Evolutionary conservation across 805 yeast species (phyloP), one percentile per base, ranked within the genome.

Genomic region (Torulaspora franciscae): DNA sequence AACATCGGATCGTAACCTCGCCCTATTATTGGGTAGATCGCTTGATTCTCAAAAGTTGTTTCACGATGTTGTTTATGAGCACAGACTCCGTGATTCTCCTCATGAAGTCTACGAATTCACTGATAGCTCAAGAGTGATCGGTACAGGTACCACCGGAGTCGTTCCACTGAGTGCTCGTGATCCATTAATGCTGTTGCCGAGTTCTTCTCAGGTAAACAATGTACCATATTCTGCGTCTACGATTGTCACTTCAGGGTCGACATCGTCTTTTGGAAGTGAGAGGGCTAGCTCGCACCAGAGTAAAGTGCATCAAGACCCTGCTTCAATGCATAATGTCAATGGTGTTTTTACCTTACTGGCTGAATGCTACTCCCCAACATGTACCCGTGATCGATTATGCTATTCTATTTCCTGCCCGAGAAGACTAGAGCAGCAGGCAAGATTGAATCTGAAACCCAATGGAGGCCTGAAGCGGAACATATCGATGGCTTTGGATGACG

Each of bases 341-440:
- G 99, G 99, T 55, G 95, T 93, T 3, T 93, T 91, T 59, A 91
- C 96, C 1, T 70, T 91, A 34, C 71, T 93, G 50, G 86, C 97
- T 0, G 96, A 90, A 59, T 93, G 99, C 67, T 93, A 93, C 60
- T 89, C 97, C 0, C 96, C 99, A 27, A 93, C 99, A 0, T 93
- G 99, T 67, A 82, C 96, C 4, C 73, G 95, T 41, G 95, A 87
- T 57, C 73, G 79, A 27, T 70, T 91, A 32, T 93, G 99, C 67
- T 93, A 93, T 66, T 85, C 95, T 34, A 90, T 93, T 55, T 95
- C 96, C 9, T 93, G 99, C 68, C 99, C 99, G 11, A 77, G 96
- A 54, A 76, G 98, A 50, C 71, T 93, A 40, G 98, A 91, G 66
- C 98, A 93, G 65, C 98, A 91, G 61, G 95, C 96, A 3, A 74